These are phyloP conservation scores for Exophiala dermatitidis DNA, from an alignment of 2,329 filamentous ascomycete species.

Conservation along the genomic window DNA sequence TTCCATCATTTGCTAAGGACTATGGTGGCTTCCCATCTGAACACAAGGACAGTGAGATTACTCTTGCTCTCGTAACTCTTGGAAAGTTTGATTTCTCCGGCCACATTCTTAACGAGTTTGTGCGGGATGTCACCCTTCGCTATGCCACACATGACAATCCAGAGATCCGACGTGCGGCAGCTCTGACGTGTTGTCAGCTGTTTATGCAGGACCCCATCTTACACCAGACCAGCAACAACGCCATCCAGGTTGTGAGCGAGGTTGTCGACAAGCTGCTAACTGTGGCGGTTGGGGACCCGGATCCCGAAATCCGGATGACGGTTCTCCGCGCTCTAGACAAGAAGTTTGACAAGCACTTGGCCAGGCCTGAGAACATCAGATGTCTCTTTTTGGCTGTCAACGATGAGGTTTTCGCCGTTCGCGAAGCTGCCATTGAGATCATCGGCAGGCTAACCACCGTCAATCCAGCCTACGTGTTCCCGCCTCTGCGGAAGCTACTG, in stretches of 20 bases:
- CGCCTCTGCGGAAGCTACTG: constrained; percentile 85
- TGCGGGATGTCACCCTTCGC: constrained; percentile 93
- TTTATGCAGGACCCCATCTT: constrained; percentile 96
- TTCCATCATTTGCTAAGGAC: constrained; percentile 80
- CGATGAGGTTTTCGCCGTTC: constrained; percentile 84
- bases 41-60: constrained; percentile 74
- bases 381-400: constrained; percentile 93
- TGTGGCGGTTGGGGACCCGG: constrained; percentile 85
- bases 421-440: constrained; percentile 91
- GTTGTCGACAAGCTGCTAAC: constrained; percentile 96
- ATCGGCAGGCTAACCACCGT: constrained; percentile 85
- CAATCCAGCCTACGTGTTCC: constrained; percentile 96
- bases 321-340: constrained; percentile 84
- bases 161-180: constrained; percentile 87
- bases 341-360: constrained; percentile 92
- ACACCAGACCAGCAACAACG: constrained; percentile 94
- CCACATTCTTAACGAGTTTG: constrained; percentile 95
- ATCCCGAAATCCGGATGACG: constrained; percentile 79
- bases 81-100: constrained; percentile 94
- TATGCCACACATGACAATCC: constrained; percentile 96
- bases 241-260: constrained; percentile 92
- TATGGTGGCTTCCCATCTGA: constrained; percentile 78
- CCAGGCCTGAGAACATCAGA: constrained; percentile 93
- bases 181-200: constrained; percentile 93
- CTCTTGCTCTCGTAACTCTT: constrained; percentile 84